phyloP scores from a whole-genome alignment of 78 protist genomes.

The Anaeramoeba ignava region DNA sequence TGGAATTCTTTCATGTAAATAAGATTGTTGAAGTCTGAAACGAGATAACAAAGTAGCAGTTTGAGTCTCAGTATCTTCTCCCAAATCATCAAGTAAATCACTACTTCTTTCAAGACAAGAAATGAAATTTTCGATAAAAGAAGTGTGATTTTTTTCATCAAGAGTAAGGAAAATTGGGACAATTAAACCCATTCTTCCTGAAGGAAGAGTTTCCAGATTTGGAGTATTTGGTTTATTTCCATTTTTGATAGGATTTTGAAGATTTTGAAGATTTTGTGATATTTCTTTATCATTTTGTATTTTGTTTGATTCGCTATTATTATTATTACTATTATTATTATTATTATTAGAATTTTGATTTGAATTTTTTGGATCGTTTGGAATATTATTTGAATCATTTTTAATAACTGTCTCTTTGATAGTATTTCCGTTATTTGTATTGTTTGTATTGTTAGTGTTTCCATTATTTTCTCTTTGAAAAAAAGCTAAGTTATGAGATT shows the following conservation, averaged over 20 bases:
- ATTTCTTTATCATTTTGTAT: not conserved
- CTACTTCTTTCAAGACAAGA: not conserved
- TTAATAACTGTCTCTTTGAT: not conserved
- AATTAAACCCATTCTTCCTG: not conserved
- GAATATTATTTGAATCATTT: not conserved
- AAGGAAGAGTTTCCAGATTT: not conserved
- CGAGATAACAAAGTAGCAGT: not conserved
- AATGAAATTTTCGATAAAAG: not conserved
- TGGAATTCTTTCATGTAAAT: not conserved
- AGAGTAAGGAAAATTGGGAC: not conserved
- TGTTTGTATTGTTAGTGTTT: not conserved
- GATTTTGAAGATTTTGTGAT: not conserved
- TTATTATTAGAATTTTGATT: not conserved
- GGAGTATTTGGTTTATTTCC: not conserved
- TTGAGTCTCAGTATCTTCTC: not conserved
- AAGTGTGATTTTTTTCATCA: not conserved
- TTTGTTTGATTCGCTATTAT: not conserved
- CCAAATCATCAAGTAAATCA: not conserved
- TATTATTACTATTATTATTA: not conserved
- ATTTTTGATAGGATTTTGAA: no score
- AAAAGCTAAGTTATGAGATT: not conserved
- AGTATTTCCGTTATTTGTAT: not conserved
- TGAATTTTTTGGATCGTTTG: not conserved
- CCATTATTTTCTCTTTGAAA: not conserved
- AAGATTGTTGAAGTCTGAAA: not conserved